These are phyloP conservation scores for Batrachochytrium dendrobatidis DNA, from an alignment of 371 early-diverging fungal genomes.

Conservation along the genomic window DNA sequence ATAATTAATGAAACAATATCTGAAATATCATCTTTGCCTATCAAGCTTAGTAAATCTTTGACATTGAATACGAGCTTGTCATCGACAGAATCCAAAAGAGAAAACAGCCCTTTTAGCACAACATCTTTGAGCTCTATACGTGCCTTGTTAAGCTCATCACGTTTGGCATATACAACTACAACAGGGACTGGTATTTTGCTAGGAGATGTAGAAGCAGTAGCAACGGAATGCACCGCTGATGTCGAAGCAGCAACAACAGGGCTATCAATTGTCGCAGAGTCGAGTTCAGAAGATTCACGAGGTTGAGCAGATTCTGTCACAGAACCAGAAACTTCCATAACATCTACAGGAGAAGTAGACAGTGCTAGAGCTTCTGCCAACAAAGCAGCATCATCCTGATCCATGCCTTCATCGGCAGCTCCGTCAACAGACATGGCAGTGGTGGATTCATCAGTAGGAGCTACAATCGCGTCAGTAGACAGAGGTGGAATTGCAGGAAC, in stretches of 20 bases:
- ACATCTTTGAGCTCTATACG: constrained; percentile 47
- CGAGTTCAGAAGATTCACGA: neutral
- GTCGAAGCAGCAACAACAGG: constrained; percentile 8
- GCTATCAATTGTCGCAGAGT: neutral
- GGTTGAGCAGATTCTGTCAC: neutral
- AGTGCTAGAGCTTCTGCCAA: constrained; percentile 31
- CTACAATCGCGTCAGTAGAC: constrained; percentile 2
- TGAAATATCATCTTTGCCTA: constrained; percentile 47
- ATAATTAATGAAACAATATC: constrained; percentile 42
- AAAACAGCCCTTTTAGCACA: constrained; percentile 45
- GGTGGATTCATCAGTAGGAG: constrained; percentile 5
- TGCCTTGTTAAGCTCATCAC: constrained; percentile 37
- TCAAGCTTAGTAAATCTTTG: constrained; percentile 45
- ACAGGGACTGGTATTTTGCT: neutral
- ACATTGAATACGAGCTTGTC: constrained; percentile 58
- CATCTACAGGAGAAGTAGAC: constrained; percentile 13
- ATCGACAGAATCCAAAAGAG: constrained; percentile 56
- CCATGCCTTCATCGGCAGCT: constrained; percentile 23
- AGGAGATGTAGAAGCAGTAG: constrained; percentile 1
- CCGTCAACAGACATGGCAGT: constrained; percentile 13
- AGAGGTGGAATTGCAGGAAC: neutral
- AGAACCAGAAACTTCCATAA: constrained; percentile 9
- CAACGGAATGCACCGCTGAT: constrained; percentile 5
- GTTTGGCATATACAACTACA: neutral
- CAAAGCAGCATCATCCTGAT: constrained; percentile 31